Base-by-base conservation (phyloP, 202 grass and related monocot genomes). In the Setaria italica region DNA sequence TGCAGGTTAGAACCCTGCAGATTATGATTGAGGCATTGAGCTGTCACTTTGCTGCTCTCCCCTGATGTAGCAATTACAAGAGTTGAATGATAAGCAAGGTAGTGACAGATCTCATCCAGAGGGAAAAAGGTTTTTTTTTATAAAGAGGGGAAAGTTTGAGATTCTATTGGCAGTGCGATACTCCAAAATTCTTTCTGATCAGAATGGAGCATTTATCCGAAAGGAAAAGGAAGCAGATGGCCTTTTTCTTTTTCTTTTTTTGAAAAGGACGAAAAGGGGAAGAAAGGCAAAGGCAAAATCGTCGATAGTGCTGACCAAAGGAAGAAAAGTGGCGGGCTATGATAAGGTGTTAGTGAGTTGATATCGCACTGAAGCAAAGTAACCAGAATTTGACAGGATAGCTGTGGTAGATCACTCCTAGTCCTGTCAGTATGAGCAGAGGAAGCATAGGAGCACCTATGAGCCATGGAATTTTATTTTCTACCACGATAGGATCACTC, bases 281-380 rank as follows among this genome's bases (percentile, higher is more conserved):
- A 62, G 35, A 48, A 9, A 35, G 5, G 15, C 17, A 41, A 58
- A 46, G 33, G 48, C 37, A 81, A 81, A 76, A 51, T 17, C 3
- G 39, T 6, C n/a, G 51, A 35, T 85, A 59, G 32, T 55, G 77
- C 73, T 58, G 41, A 77, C 78, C 50, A 25, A 87, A 32, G 49
- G 9, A 29, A 43, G 41, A 75, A 32, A 6, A 76, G 1, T 14
- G 25, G 1, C 37, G 4, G 2, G 3, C 29, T 68, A 6, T 25
- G 49, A 57, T 66, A 16, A 67, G 43, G 7, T 62, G 2, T 86
- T 54, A 12, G 41, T 47, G 19, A 46, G 20, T 9, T 68, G 16
- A 42, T n/a, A 42, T 39, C 35, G 37, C 35, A n/a, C 20, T 63
- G 60, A 33, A 14, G 11, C 29, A 62, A 29, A 29, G 58, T 5